Percentiles rank a stretch among this genome's conserved stretches.
Evolutionary conservation across 1,284 basidiomycete genomes (phyloP).

Genomic region (Sporisorium reilianum): DNA sequence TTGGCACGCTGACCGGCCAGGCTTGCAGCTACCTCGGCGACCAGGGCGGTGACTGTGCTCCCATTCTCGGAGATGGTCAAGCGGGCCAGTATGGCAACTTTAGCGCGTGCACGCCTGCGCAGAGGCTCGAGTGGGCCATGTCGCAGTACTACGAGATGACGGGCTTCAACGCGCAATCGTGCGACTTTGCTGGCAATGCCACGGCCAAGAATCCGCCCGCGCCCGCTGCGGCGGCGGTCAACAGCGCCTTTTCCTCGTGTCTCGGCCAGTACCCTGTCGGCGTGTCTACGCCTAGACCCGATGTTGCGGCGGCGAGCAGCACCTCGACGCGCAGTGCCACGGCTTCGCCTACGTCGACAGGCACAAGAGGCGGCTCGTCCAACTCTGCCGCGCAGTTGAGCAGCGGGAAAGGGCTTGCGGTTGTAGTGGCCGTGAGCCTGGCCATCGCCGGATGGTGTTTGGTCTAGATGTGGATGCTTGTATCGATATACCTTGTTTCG

Average conservation of each 20-base stretch:
- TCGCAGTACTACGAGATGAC: conserved; percentile 80
- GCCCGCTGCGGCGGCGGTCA: conserved; percentile 74
- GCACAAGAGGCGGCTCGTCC: neutral
- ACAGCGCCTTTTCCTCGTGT: conserved; percentile 78
- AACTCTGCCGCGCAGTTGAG: neutral
- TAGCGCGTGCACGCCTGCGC: conserved; percentile 80
- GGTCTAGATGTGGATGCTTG: neutral
- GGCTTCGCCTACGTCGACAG: neutral
- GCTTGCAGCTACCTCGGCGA: conserved; percentile 79
- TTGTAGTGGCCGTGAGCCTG: neutral
- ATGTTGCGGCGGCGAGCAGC: conserved; percentile 10
- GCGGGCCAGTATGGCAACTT: conserved; percentile 81
- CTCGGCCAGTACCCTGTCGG: conserved; percentile 75
- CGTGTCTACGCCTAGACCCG: conserved; percentile 53
- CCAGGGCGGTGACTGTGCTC: conserved; percentile 74
- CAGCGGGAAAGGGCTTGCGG: neutral
- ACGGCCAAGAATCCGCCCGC: conserved; percentile 76
- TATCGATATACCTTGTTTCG: neutral
- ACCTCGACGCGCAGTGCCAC: neutral
- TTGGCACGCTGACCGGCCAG: conserved; percentile 78
- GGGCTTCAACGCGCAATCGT: conserved; percentile 74
- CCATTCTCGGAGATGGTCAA: conserved; percentile 80
- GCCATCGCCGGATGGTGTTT: neutral
- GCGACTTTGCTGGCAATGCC: conserved; percentile 85
- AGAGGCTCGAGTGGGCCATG: conserved; percentile 77